Conservation (phyloP, 2,329 filamentous ascomycete genomes). For the Cytospora leucostoma region DNA sequence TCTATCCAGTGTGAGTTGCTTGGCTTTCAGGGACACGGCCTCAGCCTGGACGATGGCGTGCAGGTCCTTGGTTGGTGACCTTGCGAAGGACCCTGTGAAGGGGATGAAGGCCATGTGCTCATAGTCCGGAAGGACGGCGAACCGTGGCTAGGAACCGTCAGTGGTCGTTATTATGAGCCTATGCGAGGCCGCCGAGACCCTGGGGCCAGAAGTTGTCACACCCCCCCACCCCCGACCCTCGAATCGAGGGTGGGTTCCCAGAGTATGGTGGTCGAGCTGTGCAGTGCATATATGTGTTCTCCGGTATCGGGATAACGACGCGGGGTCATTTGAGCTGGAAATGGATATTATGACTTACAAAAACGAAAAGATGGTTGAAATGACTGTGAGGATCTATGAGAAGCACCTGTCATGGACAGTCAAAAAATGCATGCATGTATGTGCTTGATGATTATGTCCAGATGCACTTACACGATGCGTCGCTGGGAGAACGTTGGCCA, state of each 20-base stretch:
- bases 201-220: too few relatives aligned
- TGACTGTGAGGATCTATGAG: slow-evolving; percentile 52
- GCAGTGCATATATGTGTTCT: neutral
- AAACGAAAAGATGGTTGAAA: slow-evolving; percentile 51
- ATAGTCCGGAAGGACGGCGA: slow-evolving; percentile 44
- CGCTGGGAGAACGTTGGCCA: slow-evolving; percentile 42
- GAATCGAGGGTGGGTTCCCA: too few relatives aligned
- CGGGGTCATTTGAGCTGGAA: too few relatives aligned
- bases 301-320: slow-evolving; percentile 7
- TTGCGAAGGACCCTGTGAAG: slow-evolving; percentile 40
- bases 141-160: slow-evolving; percentile 40
- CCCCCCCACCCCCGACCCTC: too few relatives aligned
- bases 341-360: slow-evolving; percentile 34
- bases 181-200: too few relatives aligned
- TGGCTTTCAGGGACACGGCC: slow-evolving; percentile 35
- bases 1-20: slow-evolving; percentile 40
- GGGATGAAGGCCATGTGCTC: slow-evolving; percentile 53
- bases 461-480: slow-evolving; percentile 35
- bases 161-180: neutral
- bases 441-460: too few relatives aligned
- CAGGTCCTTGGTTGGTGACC: slow-evolving; percentile 36
- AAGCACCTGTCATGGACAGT: slow-evolving; percentile 34
- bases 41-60: slow-evolving; percentile 40
- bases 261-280: neutral
- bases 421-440: neutral